Conservation (phyloP, 495 filamentous ascomycete species). For the Xylaria sp. region DNA sequence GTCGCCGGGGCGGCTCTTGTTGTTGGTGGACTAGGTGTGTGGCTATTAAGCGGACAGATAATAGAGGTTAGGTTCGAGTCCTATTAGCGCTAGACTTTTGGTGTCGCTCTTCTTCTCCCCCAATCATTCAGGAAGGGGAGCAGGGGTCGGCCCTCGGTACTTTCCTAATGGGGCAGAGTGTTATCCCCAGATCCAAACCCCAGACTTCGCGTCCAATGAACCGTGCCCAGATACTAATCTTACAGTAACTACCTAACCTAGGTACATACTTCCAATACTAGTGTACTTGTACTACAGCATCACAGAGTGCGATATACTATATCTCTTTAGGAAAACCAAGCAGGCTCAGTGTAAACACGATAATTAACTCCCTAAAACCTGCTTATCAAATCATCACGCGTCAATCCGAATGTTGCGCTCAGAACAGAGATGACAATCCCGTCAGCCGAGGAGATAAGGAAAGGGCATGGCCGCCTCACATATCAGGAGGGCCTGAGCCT, state of each 20-base stretch:
- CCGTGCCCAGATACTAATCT: neutral
- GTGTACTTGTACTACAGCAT: too few relatives aligned
- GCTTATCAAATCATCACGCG: neutral
- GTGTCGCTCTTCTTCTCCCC: too few relatives aligned
- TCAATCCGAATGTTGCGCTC: neutral
- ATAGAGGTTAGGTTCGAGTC: too few relatives aligned
- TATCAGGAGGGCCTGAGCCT: slow-evolving; percentile 50
- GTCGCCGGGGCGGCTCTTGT: too few relatives aligned
- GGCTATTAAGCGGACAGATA: too few relatives aligned
- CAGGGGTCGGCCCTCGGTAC: too few relatives aligned
- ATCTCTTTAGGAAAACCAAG: neutral
- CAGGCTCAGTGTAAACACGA: neutral
- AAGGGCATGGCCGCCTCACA: slow-evolving; percentile 36
- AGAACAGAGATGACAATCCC: slow-evolving; percentile 17
- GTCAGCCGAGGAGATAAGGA: slow-evolving; percentile 20
- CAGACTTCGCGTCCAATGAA: neutral
- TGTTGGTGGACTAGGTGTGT: too few relatives aligned
- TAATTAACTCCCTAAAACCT: neutral
- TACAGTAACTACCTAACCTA: too few relatives aligned
- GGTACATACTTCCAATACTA: neutral
- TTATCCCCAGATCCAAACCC: neutral
- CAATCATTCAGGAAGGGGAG: too few relatives aligned
- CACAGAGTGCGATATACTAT: neutral
- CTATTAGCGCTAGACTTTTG: too few relatives aligned
- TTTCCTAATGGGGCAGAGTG: slow-evolving; percentile 1